Base-by-base conservation (phyloP, 2,329 filamentous ascomycete genomes). In the Pseudocercospora fuligena region DNA sequence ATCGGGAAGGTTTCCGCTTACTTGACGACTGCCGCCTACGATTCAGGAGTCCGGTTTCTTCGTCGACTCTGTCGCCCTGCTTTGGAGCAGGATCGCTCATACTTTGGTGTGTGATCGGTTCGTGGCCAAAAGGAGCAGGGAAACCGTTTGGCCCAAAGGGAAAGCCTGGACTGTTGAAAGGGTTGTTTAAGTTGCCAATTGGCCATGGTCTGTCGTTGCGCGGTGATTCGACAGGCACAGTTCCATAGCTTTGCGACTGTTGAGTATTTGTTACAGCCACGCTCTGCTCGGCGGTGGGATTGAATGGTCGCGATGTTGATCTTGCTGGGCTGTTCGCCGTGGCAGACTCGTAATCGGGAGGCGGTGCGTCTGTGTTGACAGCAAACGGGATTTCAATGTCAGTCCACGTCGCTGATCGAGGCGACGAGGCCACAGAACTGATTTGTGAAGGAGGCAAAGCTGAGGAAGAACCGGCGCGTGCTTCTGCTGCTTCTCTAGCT, bases 281-380 rank as follows among this genome's bases (percentile, higher is more conserved):
- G 2, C 25, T 47, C 23, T 46, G n/a, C 27, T 46, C 9, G 12
- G 47, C 7, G 23, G 43, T 58, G 40, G n/a, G 54, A 47, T 9
- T 19, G n/a, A 23, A 19, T 8, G 46, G 46, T 27, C 29, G 57
- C 27, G 51, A 49, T 19, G 40, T 33, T 23, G 27, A 16, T 19
- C 53, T 68, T 43, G 14, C 51, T 54, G 61, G 49, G 19, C 62
- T 61, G 59, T 67, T 61, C 16, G 71, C 67, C 5, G 65, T 72
- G 9, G 70, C 70, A 14, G 69, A 65, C 31, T 72, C 70, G 51
- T 76, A 76, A 49, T 74, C 73, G 19, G 74, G 74, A 33, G 74
- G 74, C 19, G 73, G 70, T 31, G 65, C 68, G 27, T 69, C 69
- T 54, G 61, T 61, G 51, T 63, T 33, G 19, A 60, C 49, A 65